Conservation (phyloP, 768 basidiomycete species). For the Dentipellis sp. region DNA sequence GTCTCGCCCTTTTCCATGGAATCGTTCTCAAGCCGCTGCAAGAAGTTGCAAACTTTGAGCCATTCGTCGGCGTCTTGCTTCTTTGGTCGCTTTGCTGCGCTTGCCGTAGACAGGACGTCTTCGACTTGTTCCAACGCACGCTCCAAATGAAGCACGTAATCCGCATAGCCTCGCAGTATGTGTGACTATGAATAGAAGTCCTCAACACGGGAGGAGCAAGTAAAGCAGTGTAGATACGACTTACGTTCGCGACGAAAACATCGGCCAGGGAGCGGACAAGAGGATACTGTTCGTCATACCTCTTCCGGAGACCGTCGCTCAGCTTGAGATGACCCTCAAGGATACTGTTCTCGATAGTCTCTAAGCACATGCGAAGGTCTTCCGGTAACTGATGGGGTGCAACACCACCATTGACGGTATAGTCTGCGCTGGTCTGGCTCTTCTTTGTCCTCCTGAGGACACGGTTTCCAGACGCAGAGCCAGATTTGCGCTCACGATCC, state of each 20-base stretch:
- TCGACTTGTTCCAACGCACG: slow-evolving; percentile 85
- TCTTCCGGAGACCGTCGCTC: slow-evolving; percentile 74
- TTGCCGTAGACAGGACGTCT: slow-evolving; percentile 54
- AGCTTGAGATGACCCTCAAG: slow-evolving; percentile 84
- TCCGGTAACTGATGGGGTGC: slow-evolving; percentile 80
- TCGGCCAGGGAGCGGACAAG: slow-evolving; percentile 89
- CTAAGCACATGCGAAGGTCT: slow-evolving; percentile 76
- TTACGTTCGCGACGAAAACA: slow-evolving; percentile 89
- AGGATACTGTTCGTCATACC: slow-evolving; percentile 95
- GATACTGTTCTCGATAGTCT: slow-evolving; percentile 80
- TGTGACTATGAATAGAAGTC: slow-evolving; percentile 51
- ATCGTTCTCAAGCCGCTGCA: slow-evolving; percentile 69
- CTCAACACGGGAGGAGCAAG: slow-evolving; percentile 8
- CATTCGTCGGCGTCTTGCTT: slow-evolving; percentile 76
- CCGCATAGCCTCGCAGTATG: slow-evolving; percentile 89
- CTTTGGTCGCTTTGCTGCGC: slow-evolving; percentile 65
- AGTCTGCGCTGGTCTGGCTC: slow-evolving; percentile 38
- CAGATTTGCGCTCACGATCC: slow-evolving; percentile 33
- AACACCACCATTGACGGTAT: slow-evolving; percentile 40
- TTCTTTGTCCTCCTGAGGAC: slow-evolving; percentile 65
- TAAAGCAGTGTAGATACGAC: slow-evolving; percentile 22
- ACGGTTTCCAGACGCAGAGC: slow-evolving; percentile 19
- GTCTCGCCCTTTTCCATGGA: slow-evolving; percentile 88
- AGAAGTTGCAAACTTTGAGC: slow-evolving; percentile 63
- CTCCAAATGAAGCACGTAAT: slow-evolving; percentile 91